Conservation (phyloP, 192 early-diverging fungal genomes). For the Coemansia sp. region DNA sequence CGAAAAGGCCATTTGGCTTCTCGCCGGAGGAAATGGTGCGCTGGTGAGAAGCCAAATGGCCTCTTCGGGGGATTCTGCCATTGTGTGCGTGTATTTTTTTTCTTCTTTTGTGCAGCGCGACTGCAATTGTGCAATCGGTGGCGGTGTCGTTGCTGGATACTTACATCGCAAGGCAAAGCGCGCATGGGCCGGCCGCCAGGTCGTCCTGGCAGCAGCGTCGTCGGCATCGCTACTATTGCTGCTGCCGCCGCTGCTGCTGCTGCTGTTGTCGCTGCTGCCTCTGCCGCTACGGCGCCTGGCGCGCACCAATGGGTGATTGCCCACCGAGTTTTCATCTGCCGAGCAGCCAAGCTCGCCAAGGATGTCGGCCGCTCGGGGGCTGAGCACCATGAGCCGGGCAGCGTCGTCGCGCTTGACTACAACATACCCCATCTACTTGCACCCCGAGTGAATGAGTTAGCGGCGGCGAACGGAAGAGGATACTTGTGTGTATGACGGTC, state of each 20-base stretch:
- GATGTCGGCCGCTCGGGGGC: conserved; percentile 43
- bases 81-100: not conserved
- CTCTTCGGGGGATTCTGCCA: too few relatives aligned
- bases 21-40: too few relatives aligned
- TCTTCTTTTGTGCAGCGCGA: not conserved
- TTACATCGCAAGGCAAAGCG: conserved; percentile 56
- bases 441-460: not conserved
- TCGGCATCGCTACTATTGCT: not conserved
- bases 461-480: not conserved
- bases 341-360: conserved; percentile 26
- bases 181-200: conserved; percentile 55
- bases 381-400: conserved; percentile 36
- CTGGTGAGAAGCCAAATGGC: too few relatives aligned
- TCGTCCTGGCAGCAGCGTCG: conserved; percentile 28
- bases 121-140: not conserved
- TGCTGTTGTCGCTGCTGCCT: not conserved
- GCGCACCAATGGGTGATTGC: conserved; percentile 15
- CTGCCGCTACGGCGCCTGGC: not conserved
- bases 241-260: not conserved
- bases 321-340: conserved; percentile 17
- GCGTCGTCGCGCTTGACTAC: conserved; percentile 51
- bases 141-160: conserved; percentile 14
- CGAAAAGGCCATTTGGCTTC: too few relatives aligned
- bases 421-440: conserved; percentile 49
- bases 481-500: not conserved